Percentiles rank a stretch among this genome's conserved stretches.
Evolutionary conservation across 148 eudicot genomes (phyloP).

Genomic region (Heliosperma pusillum): DNA sequence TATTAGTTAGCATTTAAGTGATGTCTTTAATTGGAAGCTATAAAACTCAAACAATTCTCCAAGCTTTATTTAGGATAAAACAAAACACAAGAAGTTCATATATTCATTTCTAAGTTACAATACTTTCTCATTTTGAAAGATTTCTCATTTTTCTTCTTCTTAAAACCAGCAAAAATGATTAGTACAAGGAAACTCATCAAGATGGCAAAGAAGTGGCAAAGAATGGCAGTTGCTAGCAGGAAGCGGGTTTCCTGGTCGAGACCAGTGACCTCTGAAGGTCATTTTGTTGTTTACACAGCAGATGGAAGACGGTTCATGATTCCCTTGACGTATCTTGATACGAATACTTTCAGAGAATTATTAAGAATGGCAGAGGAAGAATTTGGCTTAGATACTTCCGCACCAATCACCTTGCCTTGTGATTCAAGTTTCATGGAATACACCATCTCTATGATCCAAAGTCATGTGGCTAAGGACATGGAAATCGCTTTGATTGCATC

Average conservation of each 20-base stretch:
- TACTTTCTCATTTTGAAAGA: background rate
- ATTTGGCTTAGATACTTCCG: too few species aligned
- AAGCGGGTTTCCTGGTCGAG: conserved; percentile 15
- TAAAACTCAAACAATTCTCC: conserved; percentile 15
- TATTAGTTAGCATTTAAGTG: background rate
- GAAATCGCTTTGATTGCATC: conserved; percentile 15
- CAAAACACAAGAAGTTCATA: background rate
- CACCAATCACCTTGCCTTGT: too few species aligned
- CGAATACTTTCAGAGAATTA: too few species aligned
- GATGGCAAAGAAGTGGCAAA: conserved; percentile 29
- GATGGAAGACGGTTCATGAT: conserved; percentile 21
- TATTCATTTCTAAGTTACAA: background rate
- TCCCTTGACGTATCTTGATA: conserved; percentile 15
- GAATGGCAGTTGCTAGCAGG: conserved; percentile 20
- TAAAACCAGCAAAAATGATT: conserved; percentile 15
- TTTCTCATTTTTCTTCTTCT: background rate
- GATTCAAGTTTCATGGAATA: too few species aligned
- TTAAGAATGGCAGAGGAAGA: too few species aligned
- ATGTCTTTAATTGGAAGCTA: conserved; percentile 10
- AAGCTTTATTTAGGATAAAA: background rate
- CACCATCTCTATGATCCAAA: too few species aligned
- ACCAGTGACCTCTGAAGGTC: conserved; percentile 5
- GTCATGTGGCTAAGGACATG: too few species aligned
- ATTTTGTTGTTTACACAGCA: conserved; percentile 19
- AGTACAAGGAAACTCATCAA: conserved; percentile 26